A percentile compares a stretch with the other conserved stretches of the same genome.
phyloP scores from a whole-genome alignment of 176 grass and related monocot species.

The Oryza meridionalis region DNA sequence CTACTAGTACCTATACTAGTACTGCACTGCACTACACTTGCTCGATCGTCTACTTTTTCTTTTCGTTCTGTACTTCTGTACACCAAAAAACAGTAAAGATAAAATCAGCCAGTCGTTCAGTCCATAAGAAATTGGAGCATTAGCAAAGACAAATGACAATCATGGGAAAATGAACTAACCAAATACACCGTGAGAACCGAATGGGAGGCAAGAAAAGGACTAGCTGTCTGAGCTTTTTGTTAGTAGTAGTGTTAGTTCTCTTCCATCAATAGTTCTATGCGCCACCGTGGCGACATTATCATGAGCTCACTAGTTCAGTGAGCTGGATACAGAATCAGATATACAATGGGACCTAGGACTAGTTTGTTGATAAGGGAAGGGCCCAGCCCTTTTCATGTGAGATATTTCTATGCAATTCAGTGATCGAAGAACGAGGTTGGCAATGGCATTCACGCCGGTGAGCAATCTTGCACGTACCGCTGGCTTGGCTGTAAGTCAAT shows the following conservation, averaged over 20 bases:
- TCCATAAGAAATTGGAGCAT: background rate
- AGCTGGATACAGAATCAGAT: background rate
- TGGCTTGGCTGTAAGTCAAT: background rate
- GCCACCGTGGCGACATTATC: constrained; percentile 21
- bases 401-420: background rate
- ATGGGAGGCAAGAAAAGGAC: constrained; percentile 5
- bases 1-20: background rate
- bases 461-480: background rate
- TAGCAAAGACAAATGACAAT: background rate
- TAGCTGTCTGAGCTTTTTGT: constrained; percentile 26
- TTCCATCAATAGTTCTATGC: background rate
- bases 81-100: background rate
- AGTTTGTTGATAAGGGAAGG: background rate
- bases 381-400: background rate
- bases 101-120: background rate
- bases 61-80: too few relatives aligned
- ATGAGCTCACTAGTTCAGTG: constrained; percentile 6
- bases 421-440: background rate
- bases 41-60: background rate
- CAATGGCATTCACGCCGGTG: background rate
- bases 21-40: background rate
- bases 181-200: background rate
- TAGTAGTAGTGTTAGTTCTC: background rate
- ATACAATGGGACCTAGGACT: background rate
- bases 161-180: background rate